Conservation (phyloP, 179 eudicot genomes). For the Patellifolia procumbens region DNA sequence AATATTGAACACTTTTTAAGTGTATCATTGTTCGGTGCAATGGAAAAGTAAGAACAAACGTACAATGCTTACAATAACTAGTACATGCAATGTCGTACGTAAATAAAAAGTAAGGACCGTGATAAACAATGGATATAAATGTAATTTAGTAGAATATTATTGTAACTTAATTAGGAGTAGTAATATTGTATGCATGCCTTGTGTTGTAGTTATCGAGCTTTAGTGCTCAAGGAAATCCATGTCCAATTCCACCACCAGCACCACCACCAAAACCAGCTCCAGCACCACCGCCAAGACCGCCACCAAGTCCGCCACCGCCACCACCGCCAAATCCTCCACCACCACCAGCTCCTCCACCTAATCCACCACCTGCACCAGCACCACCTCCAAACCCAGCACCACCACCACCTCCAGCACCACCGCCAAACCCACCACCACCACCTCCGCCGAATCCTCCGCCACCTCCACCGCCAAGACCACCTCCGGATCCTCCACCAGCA, state of each 20-base stretch:
- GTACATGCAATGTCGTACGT: neutral
- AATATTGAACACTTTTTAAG: neutral
- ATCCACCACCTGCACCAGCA: constrained; percentile 19
- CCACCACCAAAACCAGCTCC: constrained; percentile 23
- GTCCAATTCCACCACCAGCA: constrained; percentile 23
- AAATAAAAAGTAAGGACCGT: neutral
- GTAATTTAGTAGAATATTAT: neutral
- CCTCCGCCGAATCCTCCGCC: constrained; percentile 25
- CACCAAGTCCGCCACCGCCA: constrained; percentile 17
- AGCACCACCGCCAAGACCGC: constrained; percentile 18
- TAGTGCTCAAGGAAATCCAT: constrained; percentile 14
- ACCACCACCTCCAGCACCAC: constrained; percentile 16
- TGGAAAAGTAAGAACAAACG: neutral
- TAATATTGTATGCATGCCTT: neutral
- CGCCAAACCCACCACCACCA: constrained; percentile 15
- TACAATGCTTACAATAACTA: neutral
- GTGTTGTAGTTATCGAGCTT: no score
- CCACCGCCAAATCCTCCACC: constrained; percentile 28
- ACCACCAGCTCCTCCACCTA: constrained; percentile 22
- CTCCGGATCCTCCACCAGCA: constrained; percentile 23
- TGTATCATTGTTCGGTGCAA: neutral
- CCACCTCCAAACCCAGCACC: constrained; percentile 20
- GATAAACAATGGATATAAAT: neutral
- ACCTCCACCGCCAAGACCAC: constrained; percentile 20
- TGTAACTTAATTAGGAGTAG: neutral